A percentile compares a stretch with the other conserved stretches of the same genome.
These are phyloP conservation scores for Paramyrothecium sp. DNA, from an alignment of 2,329 filamentous ascomycete species.

Conservation along the genomic window DNA sequence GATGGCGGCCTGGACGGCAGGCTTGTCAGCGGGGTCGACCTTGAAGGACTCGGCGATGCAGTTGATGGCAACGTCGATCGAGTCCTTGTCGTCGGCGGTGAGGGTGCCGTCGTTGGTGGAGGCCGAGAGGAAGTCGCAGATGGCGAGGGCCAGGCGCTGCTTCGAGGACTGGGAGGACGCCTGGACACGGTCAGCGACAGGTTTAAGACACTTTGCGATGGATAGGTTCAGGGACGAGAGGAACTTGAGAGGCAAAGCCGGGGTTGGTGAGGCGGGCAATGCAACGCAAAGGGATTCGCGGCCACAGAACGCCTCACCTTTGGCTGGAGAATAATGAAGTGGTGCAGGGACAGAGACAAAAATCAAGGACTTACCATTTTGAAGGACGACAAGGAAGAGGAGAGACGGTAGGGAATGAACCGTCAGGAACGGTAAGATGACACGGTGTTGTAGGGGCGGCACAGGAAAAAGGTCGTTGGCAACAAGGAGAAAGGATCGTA, in stretches of 20 bases:
- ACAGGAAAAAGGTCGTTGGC: too few species aligned
- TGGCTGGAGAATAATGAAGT: neutral
- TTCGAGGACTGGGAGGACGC: constrained; percentile 47
- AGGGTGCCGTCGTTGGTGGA: constrained; percentile 88
- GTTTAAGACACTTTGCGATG: too few species aligned
- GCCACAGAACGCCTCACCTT: too few species aligned
- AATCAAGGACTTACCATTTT: neutral
- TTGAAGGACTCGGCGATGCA: constrained; percentile 96
- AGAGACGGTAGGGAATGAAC: neutral
- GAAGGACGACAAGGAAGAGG: neutral
- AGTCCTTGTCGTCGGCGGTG: constrained; percentile 83
- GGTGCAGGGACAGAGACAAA: neutral
- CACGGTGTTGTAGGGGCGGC: too few species aligned
- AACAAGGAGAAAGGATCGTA: neutral
- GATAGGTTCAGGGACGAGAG: too few species aligned
- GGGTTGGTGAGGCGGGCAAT: neutral
- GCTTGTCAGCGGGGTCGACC: constrained; percentile 78
- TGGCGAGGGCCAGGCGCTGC: constrained; percentile 92
- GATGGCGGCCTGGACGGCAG: constrained; percentile 72
- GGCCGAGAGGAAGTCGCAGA: constrained; percentile 89
- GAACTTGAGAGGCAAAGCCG: too few species aligned
- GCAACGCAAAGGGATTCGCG: neutral
- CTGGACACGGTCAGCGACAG: constrained; percentile 7
- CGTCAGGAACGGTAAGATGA: neutral
- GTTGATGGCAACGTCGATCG: constrained; percentile 88